Base-by-base conservation (phyloP, 1,284 basidiomycete genomes). In the Cutaneotrichosporon cutaneum region DNA sequence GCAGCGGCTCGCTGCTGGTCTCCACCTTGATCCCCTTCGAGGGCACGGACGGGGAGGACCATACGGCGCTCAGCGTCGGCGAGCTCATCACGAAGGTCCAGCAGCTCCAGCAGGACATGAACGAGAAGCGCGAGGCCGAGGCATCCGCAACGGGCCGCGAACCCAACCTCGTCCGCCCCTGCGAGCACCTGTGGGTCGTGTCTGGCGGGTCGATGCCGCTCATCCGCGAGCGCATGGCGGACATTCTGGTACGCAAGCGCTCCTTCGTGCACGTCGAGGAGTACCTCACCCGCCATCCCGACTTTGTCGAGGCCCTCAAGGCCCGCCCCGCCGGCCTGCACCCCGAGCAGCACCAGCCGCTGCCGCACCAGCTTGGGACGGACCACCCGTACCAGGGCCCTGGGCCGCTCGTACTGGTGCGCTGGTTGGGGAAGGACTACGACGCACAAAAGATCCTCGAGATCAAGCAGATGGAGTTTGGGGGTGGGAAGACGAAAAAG, bases 381-480 rank as follows among this genome's bases (percentile, higher is more conserved):
- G 55, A 66, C 54, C 39, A 54, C 9, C 66, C 66, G 35, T 64
- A 63, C 26, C 58, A 67, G 26, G 51, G 63, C 50, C 59, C 73
- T 13, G 65, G 69, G 54, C 75, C 76, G n/a, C 64, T 77, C 27
- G 70, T 79, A 18, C 68, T 79, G 0, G 77, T 74, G 22, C 68
- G 77, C 30, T 79, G 77, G 77, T 69, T 79, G 3, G 77, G 77
- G 18, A 75, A 72, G 56, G 76, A 77, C 51, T 76, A 75, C 63
- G 71, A 78, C 59, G 70, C 71, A 22, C 68, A 75, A 52, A 71
- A 71, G 53, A 72, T 77, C 33, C 64, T 71, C 35, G 76, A 78
- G 69, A 76, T 78, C 63, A 78, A 78, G 67, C 75, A 76, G 63
- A 69, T 71, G 69, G 78, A 81, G 61, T 80, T 79, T 74, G 78